phyloP scores from a whole-genome alignment of 2,329 filamentous ascomycete species.

The Aureobasidium namibiae region DNA sequence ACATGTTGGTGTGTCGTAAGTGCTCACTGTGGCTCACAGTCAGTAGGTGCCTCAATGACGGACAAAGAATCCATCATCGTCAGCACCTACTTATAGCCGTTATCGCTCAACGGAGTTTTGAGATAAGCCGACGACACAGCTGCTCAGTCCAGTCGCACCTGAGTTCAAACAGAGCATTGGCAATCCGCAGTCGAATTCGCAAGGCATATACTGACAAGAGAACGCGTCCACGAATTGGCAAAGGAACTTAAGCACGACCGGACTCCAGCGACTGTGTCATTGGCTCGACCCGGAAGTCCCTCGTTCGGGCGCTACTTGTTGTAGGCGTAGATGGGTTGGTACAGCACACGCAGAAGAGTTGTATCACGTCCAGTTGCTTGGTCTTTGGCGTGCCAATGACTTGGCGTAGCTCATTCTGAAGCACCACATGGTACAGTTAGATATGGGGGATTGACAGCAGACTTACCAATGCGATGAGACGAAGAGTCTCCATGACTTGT shows the following conservation, averaged over 20 bases:
- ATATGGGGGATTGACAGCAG: background rate
- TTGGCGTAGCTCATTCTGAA: no score
- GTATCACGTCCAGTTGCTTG: background rate
- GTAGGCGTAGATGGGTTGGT: background rate
- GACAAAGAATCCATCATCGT: background rate
- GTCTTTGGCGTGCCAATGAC: no score
- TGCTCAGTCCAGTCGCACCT: background rate
- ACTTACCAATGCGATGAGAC: background rate
- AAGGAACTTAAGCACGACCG: background rate
- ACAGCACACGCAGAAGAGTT: background rate
- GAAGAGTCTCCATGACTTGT: background rate
- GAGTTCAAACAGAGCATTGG: background rate
- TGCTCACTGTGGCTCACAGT: background rate
- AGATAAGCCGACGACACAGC: no score
- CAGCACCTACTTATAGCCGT: background rate
- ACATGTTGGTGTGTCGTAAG: background rate
- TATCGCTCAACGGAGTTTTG: no score
- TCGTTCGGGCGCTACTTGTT: background rate
- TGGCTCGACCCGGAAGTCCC: background rate
- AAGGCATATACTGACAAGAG: background rate
- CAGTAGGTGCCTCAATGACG: conserved; percentile 1
- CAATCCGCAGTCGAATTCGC: background rate
- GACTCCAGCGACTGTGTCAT: background rate
- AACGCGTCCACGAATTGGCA: background rate
- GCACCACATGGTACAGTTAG: background rate